phyloP scores from a whole-genome alignment of 306 rosid genomes.

The Cotoneaster glaucophyllus region DNA sequence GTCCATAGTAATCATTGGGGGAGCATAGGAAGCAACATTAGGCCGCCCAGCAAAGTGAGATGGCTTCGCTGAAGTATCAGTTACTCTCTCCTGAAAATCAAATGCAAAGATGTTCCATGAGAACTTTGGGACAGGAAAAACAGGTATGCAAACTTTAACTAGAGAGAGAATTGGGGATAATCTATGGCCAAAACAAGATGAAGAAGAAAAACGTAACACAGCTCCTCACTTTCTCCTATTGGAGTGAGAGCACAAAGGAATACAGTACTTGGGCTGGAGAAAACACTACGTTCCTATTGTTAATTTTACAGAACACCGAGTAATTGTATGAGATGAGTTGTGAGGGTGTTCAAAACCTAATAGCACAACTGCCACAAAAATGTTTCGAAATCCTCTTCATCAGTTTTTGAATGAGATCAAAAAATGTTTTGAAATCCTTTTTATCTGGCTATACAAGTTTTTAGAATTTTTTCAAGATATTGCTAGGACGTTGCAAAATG shows the following conservation, averaged over 20 bases:
- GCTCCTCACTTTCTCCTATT: not conserved
- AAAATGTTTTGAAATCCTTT: not conserved
- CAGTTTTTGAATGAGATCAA: not conserved
- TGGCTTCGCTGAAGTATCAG: conserved; percentile 66
- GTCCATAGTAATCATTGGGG: conserved; percentile 65
- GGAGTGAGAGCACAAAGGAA: not conserved
- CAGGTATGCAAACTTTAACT: conserved; percentile 3
- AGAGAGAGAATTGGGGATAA: not conserved
- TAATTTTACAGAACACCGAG: not conserved
- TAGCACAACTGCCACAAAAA: not conserved
- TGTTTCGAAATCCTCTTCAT: not conserved
- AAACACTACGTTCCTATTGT: not conserved
- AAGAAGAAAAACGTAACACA: not conserved
- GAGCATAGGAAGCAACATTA: conserved; percentile 65
- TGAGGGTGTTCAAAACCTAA: not conserved
- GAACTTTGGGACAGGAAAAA: conserved; percentile 2
- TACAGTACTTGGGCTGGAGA: not conserved
- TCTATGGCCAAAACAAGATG: not conserved
- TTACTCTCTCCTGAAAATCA: conserved; percentile 66
- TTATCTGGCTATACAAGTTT: not conserved
- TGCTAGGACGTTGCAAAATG: not conserved
- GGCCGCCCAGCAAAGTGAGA: conserved; percentile 66
- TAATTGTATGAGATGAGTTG: not conserved
- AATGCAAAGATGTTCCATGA: conserved; percentile 7
- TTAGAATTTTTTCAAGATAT: not conserved